Evolutionary conservation across 2,329 filamentous ascomycete genomes (phyloP).

Genomic region (Fusarium torreyae): DNA sequence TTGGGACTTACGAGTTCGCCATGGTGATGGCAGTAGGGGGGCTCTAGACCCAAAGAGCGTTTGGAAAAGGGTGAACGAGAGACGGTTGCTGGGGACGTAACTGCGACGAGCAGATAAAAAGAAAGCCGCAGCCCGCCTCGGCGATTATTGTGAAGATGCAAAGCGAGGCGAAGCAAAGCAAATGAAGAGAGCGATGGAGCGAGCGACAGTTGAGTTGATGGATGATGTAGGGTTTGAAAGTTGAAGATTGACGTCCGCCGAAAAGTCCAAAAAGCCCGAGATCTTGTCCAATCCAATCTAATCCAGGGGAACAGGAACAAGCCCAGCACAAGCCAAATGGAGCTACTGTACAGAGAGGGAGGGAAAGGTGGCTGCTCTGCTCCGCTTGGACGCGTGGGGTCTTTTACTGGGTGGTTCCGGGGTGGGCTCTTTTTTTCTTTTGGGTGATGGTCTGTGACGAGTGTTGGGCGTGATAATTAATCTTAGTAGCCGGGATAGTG

Average conservation of each 20-base stretch:
- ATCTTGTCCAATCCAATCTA: slow-evolving; percentile 36
- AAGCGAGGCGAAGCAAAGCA: slow-evolving; percentile 9
- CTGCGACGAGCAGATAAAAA: slow-evolving; percentile 27
- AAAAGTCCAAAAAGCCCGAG: slow-evolving; percentile 43
- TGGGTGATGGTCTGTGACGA: not conserved
- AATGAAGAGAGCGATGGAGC: slow-evolving; percentile 25
- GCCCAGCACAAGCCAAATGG: slow-evolving; percentile 32
- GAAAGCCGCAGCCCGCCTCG: slow-evolving; percentile 26
- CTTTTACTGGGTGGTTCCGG: not conserved
- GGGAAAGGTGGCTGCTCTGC: slow-evolving; percentile 47
- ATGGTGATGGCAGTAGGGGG: slow-evolving; percentile 46
- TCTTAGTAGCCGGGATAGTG: slow-evolving; percentile 3
- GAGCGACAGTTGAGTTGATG: slow-evolving; percentile 23
- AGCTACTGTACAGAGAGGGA: slow-evolving; percentile 34
- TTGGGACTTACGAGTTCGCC: slow-evolving; percentile 52
- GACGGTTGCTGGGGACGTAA: slow-evolving; percentile 31
- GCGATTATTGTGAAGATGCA: slow-evolving; percentile 38
- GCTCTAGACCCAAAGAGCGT: slow-evolving; percentile 38
- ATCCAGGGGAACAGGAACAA: slow-evolving; percentile 43
- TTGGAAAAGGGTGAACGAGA: slow-evolving; percentile 37
- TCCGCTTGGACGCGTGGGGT: slow-evolving; percentile 50
- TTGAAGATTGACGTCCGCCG: slow-evolving; percentile 36
- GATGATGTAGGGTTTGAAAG: slow-evolving; percentile 35
- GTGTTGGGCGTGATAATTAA: not conserved
- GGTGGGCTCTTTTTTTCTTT: slow-evolving; percentile 20